Evolutionary conservation across 2,329 filamentous ascomycete species (phyloP), one percentile per base, ranked within the genome.

Genomic region (Colletotrichum navitas): DNA sequence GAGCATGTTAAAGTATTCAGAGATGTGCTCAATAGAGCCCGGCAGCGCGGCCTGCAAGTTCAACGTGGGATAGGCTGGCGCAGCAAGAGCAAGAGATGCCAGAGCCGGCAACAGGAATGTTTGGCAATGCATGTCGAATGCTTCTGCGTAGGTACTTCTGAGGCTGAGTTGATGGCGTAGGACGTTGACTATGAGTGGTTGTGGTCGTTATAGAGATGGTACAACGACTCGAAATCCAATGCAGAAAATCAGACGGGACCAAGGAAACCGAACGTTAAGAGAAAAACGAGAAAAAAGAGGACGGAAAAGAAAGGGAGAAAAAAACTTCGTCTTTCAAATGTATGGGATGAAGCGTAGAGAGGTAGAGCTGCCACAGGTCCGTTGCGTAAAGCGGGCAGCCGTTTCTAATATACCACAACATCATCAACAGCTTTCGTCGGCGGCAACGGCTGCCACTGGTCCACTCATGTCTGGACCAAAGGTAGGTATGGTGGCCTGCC

Each of bases 1-100:
- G 72, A 91, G 78, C 75, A 88, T 79, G 78, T 88, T 88, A 82
- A 91, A 91, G 81, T 91, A 91, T 51, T 85, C 83, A 36, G 89
- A 87, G 63, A 91, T 77, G n/a, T 84, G 80, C 18, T 84, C 80
- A 68, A 87, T 75, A 26, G 81, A 81, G 54, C 80, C 81, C 29
- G 78, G 67, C 16, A 70, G 32, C 29, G 70, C 70, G 41, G 83
- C 77, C 66, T 81, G 77, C 74, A 81, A 72, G 74, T 83, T 83
- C 74, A 86, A 77, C 14, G 81, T 77, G 12, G 87, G 87, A 74
- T 84, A 86, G 59, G 83, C 80, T 11, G 83, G 84, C 41, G 86
- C 85, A 64, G 84, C 83, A 52, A 81, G 76, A 75, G 82, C 81
- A 64, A 85, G 77, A 70, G 83, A 83, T 80, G 82, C 81, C 74